Evolutionary conservation across 768 basidiomycete genomes (phyloP).

Genomic region (Tulasnella sp.): DNA sequence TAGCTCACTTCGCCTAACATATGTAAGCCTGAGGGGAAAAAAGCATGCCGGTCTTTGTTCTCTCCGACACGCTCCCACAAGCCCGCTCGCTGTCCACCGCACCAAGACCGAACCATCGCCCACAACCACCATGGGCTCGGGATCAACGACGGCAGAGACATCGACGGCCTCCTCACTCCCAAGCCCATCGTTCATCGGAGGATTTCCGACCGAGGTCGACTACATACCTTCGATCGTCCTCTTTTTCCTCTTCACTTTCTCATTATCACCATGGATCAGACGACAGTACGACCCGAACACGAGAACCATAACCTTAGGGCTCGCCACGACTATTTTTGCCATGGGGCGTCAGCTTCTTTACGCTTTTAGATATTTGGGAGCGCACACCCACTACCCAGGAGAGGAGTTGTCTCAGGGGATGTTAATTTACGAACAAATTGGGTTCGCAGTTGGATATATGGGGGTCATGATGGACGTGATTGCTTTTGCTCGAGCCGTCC

Average conservation of each 20-base stretch:
- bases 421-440: constrained; percentile 9
- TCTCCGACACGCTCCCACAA: background rate
- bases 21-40: background rate
- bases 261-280: constrained; percentile 2
- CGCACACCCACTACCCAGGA: background rate
- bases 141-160: constrained; percentile 38
- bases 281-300: constrained; percentile 4
- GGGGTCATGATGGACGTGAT: background rate
- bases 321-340: background rate
- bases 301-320: background rate
- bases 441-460: constrained; percentile 16
- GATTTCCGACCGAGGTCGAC: background rate
- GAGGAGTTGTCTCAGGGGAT: background rate
- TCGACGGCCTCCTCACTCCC: constrained; percentile 34
- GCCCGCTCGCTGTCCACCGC: background rate
- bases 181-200: constrained; percentile 47
- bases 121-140: background rate
- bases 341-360: background rate
- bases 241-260: background rate
- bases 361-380: background rate
- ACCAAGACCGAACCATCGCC: too few relatives aligned
- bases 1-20: background rate
- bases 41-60: background rate
- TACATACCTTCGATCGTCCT: constrained; percentile 12
- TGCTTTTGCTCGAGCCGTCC: background rate